Base-by-base conservation (phyloP, 2,329 filamentous ascomycete genomes). In the Fonsecaea monophora region DNA sequence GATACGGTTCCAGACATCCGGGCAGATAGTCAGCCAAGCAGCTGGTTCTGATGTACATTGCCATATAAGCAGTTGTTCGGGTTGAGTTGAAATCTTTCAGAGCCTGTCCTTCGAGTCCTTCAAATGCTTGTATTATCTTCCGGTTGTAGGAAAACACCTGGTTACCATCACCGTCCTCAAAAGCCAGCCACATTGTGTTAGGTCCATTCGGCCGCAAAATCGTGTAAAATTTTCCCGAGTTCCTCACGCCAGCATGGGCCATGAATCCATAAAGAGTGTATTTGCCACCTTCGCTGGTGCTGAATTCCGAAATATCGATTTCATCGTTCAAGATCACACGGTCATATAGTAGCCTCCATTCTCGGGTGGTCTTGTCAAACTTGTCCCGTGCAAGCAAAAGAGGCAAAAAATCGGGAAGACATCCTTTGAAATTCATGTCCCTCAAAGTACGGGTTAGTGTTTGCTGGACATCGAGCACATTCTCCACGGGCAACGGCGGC, bases 261-360 rank as follows among this genome's bases (percentile, higher is more conserved):
- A 88, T 78, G 68, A 88, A 85, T 2, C 86, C 86, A 69, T 86
- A 89, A 0, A 89, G 80, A 1, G 82, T 83, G 72, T 88, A 89
- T 10, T 78, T 74, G 12, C 77, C 78, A 8, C 74, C 78, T 32
- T 79, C 74, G 37, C 78, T 74, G 18, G 74, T 66, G 2, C 77
- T 74, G 64, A 74, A 77, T 4, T 75, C 72, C 0, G 75, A 73
- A n/a, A 88, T 75, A 53, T 80, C 80, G 32, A 89, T 74, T 10
- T 81, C 76, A 62, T 89, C 86, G 60, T 87, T 80, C 13, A 89
- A 71, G 2, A 81, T 78, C n/a, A 89, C 83, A 50, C 81, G 82
- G 72, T 88, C 82, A 60, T 83, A 80, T 5, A 87, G 73, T 68
- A 89, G 83, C 58, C 84, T 82, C 83, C 87, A 89, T 34, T 84